These are phyloP conservation scores for Alternaria gansuensis DNA, from an alignment of 2,329 filamentous ascomycete species.

Conservation along the genomic window DNA sequence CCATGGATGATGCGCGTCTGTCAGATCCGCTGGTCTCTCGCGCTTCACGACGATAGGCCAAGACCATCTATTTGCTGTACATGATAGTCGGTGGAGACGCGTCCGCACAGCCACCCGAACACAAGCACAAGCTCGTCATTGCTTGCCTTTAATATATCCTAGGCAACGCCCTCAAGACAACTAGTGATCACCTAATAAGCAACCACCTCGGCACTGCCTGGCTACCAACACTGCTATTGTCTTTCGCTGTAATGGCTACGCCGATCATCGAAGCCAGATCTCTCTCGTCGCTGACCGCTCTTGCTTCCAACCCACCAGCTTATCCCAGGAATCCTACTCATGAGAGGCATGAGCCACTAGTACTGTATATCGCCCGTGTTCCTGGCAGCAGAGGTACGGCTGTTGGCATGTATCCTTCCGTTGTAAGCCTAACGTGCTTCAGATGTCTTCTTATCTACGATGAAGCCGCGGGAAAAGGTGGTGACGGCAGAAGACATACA, in stretches of 20 bases:
- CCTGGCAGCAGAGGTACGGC: constrained; percentile 83
- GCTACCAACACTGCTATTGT: constrained; percentile 18
- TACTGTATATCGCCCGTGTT: constrained; percentile 91
- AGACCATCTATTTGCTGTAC: constrained; percentile 27
- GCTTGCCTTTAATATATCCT: constrained; percentile 33
- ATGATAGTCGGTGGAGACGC: constrained; percentile 29
- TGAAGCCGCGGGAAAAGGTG: constrained; percentile 87
- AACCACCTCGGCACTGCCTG: constrained; percentile 18
- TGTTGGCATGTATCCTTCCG: constrained; percentile 8
- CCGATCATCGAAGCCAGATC: constrained; percentile 78
- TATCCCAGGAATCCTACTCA: constrained; percentile 82
- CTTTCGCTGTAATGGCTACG: constrained; percentile 40
- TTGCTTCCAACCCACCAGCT: constrained; percentile 86
- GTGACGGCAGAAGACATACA: constrained; percentile 88
- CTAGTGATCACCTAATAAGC: constrained; percentile 19
- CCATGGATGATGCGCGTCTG: constrained; percentile 25
- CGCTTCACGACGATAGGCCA: constrained; percentile 24
- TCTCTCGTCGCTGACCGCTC: constrained; percentile 76
- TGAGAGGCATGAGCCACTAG: constrained; percentile 73
- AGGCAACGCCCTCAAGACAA: constrained; percentile 22
- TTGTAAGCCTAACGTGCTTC: constrained; percentile 27
- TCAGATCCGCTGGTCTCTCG: constrained; percentile 24
- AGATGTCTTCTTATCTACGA: constrained; percentile 92
- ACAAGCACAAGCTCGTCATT: constrained; percentile 36
- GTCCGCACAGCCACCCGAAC: constrained; percentile 44